phyloP scores from a whole-genome alignment of 1,284 basidiomycete genomes.

The Sporisorium exsertum region DNA sequence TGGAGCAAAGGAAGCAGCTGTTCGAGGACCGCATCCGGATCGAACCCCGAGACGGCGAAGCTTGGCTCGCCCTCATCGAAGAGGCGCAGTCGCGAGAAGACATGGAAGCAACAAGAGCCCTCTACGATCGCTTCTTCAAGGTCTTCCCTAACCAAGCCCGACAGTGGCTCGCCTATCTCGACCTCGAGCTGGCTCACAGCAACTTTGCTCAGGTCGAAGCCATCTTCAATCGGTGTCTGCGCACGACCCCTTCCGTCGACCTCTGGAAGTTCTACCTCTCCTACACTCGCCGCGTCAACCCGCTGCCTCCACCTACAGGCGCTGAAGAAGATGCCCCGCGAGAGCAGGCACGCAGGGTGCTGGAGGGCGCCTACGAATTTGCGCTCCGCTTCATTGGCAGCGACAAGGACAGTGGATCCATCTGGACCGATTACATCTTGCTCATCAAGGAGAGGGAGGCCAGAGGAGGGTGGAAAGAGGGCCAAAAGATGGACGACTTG shows the following conservation, averaged over 20 bases:
- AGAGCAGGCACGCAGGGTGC: constrained; percentile 76
- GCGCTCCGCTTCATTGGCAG: constrained; percentile 89
- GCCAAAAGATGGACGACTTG: constrained; percentile 92
- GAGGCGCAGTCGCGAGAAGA: constrained; percentile 78
- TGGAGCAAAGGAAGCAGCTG: constrained; percentile 39
- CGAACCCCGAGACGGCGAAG: constrained; percentile 76
- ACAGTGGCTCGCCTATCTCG: constrained; percentile 76
- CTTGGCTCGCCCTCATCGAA: constrained; percentile 78
- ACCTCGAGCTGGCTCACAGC: constrained; percentile 80
- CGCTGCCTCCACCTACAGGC: constrained; percentile 60
- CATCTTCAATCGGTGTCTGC: constrained; percentile 83
- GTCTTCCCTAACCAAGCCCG: constrained; percentile 77
- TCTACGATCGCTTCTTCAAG: constrained; percentile 80
- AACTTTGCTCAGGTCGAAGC: constrained; percentile 72
- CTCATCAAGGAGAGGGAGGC: constrained; percentile 82
- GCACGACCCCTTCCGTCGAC: constrained; percentile 83
- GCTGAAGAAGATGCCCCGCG: constrained; percentile 72
- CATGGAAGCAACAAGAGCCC: constrained; percentile 77
- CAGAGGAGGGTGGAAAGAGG: constrained; percentile 81
- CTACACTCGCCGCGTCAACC: constrained; percentile 67
- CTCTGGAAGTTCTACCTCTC: constrained; percentile 79
- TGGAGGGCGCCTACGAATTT: constrained; percentile 93
- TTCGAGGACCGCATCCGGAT: constrained; percentile 69
- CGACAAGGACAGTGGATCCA: constrained; percentile 73
- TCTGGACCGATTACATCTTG: constrained; percentile 79